Percentiles rank a stretch among this genome's conserved stretches.
Evolutionary conservation across 2,329 filamentous ascomycete species (phyloP).

Genomic region (Aspergillus neotritici): DNA sequence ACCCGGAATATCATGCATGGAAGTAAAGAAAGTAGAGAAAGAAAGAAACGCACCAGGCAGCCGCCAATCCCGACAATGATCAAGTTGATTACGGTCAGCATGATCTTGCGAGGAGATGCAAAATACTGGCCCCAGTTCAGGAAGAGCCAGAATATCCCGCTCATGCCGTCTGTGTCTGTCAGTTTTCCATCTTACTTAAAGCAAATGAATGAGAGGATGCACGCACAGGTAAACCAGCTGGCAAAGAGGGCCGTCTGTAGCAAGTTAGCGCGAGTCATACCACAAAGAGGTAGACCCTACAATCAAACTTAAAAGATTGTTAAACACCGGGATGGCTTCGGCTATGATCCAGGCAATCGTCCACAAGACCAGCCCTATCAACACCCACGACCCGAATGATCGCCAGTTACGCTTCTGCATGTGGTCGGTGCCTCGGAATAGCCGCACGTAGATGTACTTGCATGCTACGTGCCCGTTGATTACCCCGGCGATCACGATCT

Average conservation of each 20-base stretch:
- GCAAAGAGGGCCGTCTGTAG: constrained; percentile 49
- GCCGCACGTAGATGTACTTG: constrained; percentile 59
- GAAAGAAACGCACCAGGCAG: constrained; percentile 5
- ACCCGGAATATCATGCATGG: background rate
- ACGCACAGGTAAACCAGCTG: constrained; percentile 54
- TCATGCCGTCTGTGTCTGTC: constrained; percentile 4
- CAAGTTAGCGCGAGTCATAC: background rate
- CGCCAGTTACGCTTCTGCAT: constrained; percentile 43
- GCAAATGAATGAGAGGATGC: background rate
- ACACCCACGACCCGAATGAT: constrained; percentile 52
- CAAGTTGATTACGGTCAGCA: constrained; percentile 11
- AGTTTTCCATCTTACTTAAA: background rate
- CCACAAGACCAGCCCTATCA: constrained; percentile 52
- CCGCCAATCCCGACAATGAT: constrained; percentile 7
- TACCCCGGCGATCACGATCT: constrained; percentile 61
- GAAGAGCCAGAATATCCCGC: constrained; percentile 23
- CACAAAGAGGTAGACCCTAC: background rate
- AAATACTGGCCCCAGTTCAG: constrained; percentile 18
- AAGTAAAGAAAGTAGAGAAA: background rate
- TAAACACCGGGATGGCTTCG: constrained; percentile 61
- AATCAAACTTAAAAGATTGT: constrained; percentile 54
- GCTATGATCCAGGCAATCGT: constrained; percentile 58
- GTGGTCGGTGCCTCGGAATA: constrained; percentile 54
- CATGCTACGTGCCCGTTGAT: constrained; percentile 60
- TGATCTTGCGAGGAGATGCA: constrained; percentile 16